A percentile compares a stretch with the other conserved stretches of the same genome.
Conservation (phyloP, 2,329 filamentous ascomycete genomes). For the Ceratocystis colombiana region DNA sequence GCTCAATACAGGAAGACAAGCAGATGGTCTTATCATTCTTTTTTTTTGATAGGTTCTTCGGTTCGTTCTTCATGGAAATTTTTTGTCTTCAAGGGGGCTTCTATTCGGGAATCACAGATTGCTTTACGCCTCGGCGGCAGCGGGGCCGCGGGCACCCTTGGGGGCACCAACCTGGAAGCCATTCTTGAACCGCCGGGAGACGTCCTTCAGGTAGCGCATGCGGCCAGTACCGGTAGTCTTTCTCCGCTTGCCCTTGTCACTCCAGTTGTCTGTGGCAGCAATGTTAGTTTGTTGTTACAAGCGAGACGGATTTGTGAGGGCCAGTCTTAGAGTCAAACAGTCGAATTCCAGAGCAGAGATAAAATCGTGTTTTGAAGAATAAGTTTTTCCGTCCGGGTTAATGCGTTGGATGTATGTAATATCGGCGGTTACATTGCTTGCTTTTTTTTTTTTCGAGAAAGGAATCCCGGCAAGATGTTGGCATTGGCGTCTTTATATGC, state of each 20-base stretch:
- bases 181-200: conserved; percentile 93
- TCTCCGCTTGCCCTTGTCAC: conserved; percentile 99
- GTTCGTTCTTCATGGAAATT: conserved; percentile 24
- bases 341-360: conserved; percentile 13
- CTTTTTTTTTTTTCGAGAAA: neutral
- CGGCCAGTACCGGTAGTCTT: conserved; percentile 97
- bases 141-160: conserved; percentile 66
- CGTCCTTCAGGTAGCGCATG: conserved; percentile 86
- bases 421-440: neutral
- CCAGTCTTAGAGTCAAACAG: conserved; percentile 12
- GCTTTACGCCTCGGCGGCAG: conserved; percentile 34
- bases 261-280: conserved; percentile 76
- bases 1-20: conserved; percentile 17
- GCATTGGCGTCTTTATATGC: neutral
- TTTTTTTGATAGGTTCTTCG: conserved; percentile 21
- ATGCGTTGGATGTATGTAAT: neutral
- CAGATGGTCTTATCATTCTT: conserved; percentile 20
- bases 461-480: neutral
- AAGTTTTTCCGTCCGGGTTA: neutral
- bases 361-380: neutral
- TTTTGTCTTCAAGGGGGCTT: conserved; percentile 28
- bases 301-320: neutral
- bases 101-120: conserved; percentile 26
- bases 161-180: conserved; percentile 87
- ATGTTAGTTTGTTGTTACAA: conserved; percentile 16